A percentile compares a stretch with the other conserved stretches of the same genome.
These are phyloP conservation scores for Eucalyptus polybractea DNA, from an alignment of 345 rosid species.

Conservation along the genomic window DNA sequence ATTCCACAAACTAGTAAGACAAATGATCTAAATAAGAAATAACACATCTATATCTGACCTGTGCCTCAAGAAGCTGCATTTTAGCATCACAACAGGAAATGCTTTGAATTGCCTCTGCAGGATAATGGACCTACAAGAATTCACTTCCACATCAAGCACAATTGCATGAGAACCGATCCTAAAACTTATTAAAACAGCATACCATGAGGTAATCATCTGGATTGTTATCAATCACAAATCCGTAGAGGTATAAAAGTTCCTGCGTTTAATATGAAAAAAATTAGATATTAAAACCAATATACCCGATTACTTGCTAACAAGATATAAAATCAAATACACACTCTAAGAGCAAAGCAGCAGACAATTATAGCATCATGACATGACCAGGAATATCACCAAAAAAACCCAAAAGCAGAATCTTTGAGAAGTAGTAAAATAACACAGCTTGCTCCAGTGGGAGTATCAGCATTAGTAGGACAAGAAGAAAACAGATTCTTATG, in stretches of 20 bases:
- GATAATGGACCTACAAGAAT: constrained; percentile 66
- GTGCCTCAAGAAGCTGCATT: constrained; percentile 74
- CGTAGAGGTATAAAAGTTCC: constrained; percentile 93
- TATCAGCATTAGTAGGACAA: background rate
- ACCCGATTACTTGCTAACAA: background rate
- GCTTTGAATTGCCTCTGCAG: constrained; percentile 65
- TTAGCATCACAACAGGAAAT: constrained; percentile 62
- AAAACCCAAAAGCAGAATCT: background rate
- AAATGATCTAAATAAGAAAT: background rate
- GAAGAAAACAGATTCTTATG: background rate
- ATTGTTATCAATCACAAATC: constrained; percentile 74
- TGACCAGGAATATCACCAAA: background rate
- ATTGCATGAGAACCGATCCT: background rate
- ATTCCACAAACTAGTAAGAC: background rate
- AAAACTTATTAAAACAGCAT: background rate
- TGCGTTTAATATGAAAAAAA: constrained; percentile 7
- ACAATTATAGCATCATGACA: background rate
- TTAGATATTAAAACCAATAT: background rate
- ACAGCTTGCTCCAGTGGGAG: background rate
- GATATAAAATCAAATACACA: background rate
- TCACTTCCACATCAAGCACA: background rate
- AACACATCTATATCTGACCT: constrained; percentile 26
- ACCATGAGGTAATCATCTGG: constrained; percentile 97
- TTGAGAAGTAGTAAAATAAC: background rate
- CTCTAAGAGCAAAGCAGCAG: background rate